Evolutionary conservation across 495 filamentous ascomycete species (phyloP).

Genomic region (Daldinia grandis): DNA sequence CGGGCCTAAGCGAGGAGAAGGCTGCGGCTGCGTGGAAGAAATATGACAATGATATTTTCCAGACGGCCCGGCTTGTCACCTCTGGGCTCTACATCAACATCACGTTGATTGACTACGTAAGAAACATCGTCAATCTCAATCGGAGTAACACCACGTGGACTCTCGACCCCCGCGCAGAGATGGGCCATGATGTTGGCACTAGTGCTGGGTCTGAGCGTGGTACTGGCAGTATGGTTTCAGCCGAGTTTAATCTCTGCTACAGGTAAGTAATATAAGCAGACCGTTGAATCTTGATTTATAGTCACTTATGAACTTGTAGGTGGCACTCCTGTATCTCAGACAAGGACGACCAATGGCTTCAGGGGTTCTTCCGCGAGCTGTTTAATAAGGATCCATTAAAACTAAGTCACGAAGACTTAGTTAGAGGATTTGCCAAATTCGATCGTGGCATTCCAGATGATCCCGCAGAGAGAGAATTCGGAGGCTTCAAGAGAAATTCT

Average conservation of each 20-base stretch:
- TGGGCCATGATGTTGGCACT: slow-evolving; percentile 57
- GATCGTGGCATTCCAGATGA: slow-evolving; percentile 66
- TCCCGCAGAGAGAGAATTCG: slow-evolving; percentile 71
- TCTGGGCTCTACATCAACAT: slow-evolving; percentile 85
- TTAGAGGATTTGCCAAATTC: slow-evolving; percentile 67
- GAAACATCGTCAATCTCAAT: slow-evolving; percentile 82
- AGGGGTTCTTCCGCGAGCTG: slow-evolving; percentile 68
- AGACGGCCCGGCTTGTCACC: slow-evolving; percentile 77
- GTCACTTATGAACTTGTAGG: slow-evolving; percentile 32
- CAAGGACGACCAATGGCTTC: slow-evolving; percentile 78
- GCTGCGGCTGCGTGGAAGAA: slow-evolving; percentile 66
- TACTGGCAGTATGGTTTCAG: slow-evolving; percentile 73
- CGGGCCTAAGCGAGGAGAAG: slow-evolving; percentile 55
- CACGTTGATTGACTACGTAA: slow-evolving; percentile 79
- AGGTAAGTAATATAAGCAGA: slow-evolving; percentile 23
- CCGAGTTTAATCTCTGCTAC: slow-evolving; percentile 69
- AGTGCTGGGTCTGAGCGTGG: slow-evolving; percentile 61
- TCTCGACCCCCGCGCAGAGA: slow-evolving; percentile 73
- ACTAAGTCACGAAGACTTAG: slow-evolving; percentile 64
- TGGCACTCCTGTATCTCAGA: slow-evolving; percentile 83
- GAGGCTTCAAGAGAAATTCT: slow-evolving; percentile 63
- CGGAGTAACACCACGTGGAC: slow-evolving; percentile 77
- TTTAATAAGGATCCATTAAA: slow-evolving; percentile 67
- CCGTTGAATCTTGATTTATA: neutral
- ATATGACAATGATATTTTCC: slow-evolving; percentile 83